These are phyloP conservation scores for Hericium erinaceus DNA, from an alignment of 768 basidiomycete genomes.

Conservation along the genomic window DNA sequence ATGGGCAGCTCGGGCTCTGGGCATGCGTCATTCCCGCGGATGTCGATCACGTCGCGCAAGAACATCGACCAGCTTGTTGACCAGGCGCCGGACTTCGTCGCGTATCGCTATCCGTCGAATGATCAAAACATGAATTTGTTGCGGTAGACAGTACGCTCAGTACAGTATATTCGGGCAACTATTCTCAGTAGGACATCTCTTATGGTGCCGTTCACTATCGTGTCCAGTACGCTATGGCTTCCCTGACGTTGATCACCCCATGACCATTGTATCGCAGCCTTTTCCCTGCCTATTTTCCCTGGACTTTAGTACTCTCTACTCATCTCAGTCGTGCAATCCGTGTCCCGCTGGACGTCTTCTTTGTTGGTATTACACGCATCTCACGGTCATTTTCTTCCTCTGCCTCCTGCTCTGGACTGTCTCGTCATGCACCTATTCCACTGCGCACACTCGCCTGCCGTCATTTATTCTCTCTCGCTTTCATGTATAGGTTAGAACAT, in stretches of 20 bases:
- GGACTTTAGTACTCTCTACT: neutral
- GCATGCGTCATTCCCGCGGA: constrained; percentile 30
- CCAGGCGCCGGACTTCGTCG: constrained; percentile 79
- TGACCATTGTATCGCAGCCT: neutral
- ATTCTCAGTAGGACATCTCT: neutral
- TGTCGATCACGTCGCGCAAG: constrained; percentile 56
- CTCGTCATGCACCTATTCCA: neutral
- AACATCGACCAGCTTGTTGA: constrained; percentile 72
- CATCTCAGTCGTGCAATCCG: neutral
- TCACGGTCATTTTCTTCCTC: neutral
- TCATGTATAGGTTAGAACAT: neutral
- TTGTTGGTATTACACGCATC: no score
- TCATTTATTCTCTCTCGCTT: neutral
- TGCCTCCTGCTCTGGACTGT: neutral
- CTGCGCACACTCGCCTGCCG: no score
- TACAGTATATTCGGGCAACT: no score
- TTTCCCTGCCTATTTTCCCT: neutral
- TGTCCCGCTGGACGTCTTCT: no score
- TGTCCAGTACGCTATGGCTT: neutral
- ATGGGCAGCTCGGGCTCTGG: constrained; percentile 37
- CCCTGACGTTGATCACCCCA: neutral
- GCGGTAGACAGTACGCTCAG: constrained; percentile 22
- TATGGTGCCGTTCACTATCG: neutral
- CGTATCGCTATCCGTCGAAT: constrained; percentile 78
- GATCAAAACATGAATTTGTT: constrained; percentile 61